Conservation (phyloP, 371 early-diverging fungal genomes). For the Nosema muscidifuracis region DNA sequence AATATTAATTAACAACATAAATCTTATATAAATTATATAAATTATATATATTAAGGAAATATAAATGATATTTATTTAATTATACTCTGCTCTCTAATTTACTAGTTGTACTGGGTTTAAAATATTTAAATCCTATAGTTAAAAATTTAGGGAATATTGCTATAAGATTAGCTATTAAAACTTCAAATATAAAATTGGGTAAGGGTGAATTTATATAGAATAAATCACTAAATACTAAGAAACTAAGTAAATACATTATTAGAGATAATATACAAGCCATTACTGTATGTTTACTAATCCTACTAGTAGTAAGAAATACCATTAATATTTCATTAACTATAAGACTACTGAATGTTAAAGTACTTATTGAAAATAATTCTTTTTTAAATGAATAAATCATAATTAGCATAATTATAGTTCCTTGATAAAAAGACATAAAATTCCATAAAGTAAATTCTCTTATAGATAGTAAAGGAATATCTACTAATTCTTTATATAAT, state of each 20-base stretch:
- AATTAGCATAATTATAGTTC: constrained; percentile 78
- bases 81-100: constrained; percentile 15
- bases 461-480: constrained; percentile 77
- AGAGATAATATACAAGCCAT: constrained; percentile 48
- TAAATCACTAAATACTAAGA: constrained; percentile 37
- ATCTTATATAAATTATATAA: no score
- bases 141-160: constrained; percentile 29
- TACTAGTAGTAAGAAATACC: constrained; percentile 74
- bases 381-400: constrained; percentile 82
- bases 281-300: constrained; percentile 43
- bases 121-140: not conserved
- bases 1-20: no score
- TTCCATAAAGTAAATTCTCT: constrained; percentile 87
- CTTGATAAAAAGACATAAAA: constrained; percentile 89
- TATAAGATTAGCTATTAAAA: constrained; percentile 12
- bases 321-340: constrained; percentile 94
- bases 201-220: constrained; percentile 11
- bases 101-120: constrained; percentile 12
- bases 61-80: not conserved
- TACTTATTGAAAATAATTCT: constrained; percentile 85
- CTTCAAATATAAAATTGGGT: constrained; percentile 17
- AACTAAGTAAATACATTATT: constrained; percentile 48
- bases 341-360: constrained; percentile 86
- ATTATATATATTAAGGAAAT: no score
- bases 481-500: constrained; percentile 85